Base-by-base conservation (phyloP, 371 early-diverging fungal genomes). In the Cladochytrium tenue region DNA sequence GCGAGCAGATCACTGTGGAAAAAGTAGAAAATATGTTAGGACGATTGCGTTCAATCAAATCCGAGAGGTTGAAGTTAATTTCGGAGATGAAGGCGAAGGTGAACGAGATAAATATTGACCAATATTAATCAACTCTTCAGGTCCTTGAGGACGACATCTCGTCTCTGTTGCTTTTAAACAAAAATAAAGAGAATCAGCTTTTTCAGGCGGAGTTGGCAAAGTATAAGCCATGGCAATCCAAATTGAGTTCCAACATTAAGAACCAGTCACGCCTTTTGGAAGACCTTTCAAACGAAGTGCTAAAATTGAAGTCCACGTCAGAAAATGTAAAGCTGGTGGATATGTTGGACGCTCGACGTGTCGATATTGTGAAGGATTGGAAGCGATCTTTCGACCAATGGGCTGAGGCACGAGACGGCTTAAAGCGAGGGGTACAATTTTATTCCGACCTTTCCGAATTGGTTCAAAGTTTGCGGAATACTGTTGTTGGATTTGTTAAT, bases 151-250 rank as follows among this genome's bases (percentile, higher is more conserved):
- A 96, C 74, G 97, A 97, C 70, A 96, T 96, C 43, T 90, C 93
- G 10, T 82, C 88, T 23, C 60, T 91, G 7, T 75, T 97, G 65
- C 84, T 96, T 55, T 64, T 93, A 4, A 93, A 94, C 82, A 92
- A 91, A 64, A 88, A 90, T 59, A 84, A 89, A 10, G 95, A 94
- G 67, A 87, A 86, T 34, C 91, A 94, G 60, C 80, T 97, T 10
- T 96, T 96, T 84, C 86, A 89, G 2, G 77, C 88, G 58, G 95
- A 97, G 70, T 81, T 97, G 33, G 90, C 90, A 69, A 97, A 97
- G 77, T 97, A 88, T 72, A 81, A 89, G 15, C 89, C 89, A 13
- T 85, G 91, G 66, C 86, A 89, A 57, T 87, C 90, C 35, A 84
- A 90, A 23, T 80, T 97, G 32, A 77, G 86, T 13, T 81, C 90